Percentiles rank a stretch among this genome's conserved stretches.
phyloP scores from a whole-genome alignment of 257 asterid species.

The Rhazya stricta region DNA sequence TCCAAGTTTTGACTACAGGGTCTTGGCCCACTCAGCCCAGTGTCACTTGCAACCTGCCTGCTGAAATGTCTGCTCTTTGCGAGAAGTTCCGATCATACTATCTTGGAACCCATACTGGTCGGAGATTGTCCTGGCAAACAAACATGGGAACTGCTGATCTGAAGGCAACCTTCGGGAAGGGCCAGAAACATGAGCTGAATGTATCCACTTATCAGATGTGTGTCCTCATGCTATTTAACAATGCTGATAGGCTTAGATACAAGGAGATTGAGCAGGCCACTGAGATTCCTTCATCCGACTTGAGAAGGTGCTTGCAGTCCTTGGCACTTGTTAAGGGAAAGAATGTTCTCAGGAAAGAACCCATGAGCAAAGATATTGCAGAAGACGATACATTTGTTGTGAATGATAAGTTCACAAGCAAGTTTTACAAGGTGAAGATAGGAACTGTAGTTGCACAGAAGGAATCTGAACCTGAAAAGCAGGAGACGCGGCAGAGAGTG shows the following conservation, averaged over 20 bases:
- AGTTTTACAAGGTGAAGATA: slow-evolving; percentile 75
- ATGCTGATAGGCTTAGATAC: slow-evolving; percentile 53
- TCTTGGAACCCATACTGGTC: slow-evolving; percentile 84
- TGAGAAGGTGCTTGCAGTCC: slow-evolving; percentile 79
- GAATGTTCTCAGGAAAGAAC: slow-evolving; percentile 70
- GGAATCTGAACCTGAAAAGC: slow-evolving; percentile 89
- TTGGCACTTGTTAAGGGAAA: slow-evolving; percentile 83
- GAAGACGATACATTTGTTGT: slow-evolving; percentile 61
- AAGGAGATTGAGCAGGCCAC: slow-evolving; percentile 81
- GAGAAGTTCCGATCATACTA: slow-evolving; percentile 73
- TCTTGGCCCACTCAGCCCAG: slow-evolving; percentile 88
- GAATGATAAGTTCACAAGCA: slow-evolving; percentile 69
- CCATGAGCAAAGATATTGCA: slow-evolving; percentile 81
- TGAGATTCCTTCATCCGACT: slow-evolving; percentile 67
- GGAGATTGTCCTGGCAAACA: slow-evolving; percentile 82
- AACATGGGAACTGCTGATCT: slow-evolving; percentile 91
- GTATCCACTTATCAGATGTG: slow-evolving; percentile 93
- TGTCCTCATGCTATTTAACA: slow-evolving; percentile 75
- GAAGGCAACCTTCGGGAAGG: slow-evolving; percentile 68
- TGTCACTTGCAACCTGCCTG: slow-evolving; percentile 62
- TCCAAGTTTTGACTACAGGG: slow-evolving; percentile 80
- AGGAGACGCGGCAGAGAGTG: slow-evolving; percentile 85
- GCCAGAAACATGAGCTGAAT: slow-evolving; percentile 79
- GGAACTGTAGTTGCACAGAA: slow-evolving; percentile 90
- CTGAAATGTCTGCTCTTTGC: slow-evolving; percentile 60